phyloP scores from a whole-genome alignment of 2,329 filamentous ascomycete genomes.

The Penicillium glabrum region DNA sequence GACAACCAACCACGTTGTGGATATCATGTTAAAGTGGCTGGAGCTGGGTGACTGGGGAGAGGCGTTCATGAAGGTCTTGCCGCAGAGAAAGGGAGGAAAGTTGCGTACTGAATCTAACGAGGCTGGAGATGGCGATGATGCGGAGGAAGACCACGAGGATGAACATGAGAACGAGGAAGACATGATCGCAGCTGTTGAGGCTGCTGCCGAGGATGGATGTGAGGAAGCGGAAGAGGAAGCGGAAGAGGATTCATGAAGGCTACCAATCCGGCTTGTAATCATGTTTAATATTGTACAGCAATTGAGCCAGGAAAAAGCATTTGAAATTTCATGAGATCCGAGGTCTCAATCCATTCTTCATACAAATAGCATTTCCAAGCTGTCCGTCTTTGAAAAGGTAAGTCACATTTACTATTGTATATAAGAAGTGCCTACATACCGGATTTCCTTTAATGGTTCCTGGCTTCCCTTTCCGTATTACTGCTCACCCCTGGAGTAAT shows the following conservation, averaged over 20 bases:
- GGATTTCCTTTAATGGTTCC: too few relatives aligned
- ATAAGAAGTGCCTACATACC: too few relatives aligned
- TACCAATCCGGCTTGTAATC: too few relatives aligned
- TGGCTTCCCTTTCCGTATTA: too few relatives aligned
- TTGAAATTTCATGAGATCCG: too few relatives aligned
- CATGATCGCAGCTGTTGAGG: constrained; percentile 1
- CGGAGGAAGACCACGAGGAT: constrained; percentile 22
- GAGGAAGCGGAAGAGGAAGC: not conserved
- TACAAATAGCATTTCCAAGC: too few relatives aligned
- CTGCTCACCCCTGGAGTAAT: too few relatives aligned
- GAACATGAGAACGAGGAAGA: constrained; percentile 15
- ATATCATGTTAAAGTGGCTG: constrained; percentile 94
- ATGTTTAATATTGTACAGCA: not conserved
- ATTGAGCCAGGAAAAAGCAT: not conserved
- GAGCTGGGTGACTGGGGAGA: constrained; percentile 88
- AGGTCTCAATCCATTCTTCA: too few relatives aligned
- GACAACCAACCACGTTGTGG: constrained; percentile 91
- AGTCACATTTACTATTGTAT: too few relatives aligned
- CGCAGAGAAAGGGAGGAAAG: constrained; percentile 80
- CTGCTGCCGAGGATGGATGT: not conserved
- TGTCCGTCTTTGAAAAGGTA: too few relatives aligned
- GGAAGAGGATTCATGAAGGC: not conserved
- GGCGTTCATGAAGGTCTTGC: constrained; percentile 85
- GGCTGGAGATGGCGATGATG: constrained; percentile 8
- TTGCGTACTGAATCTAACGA: constrained; percentile 50